Conservation (phyloP, 1,284 basidiomycete species). For the Rhodotorula sp. region DNA sequence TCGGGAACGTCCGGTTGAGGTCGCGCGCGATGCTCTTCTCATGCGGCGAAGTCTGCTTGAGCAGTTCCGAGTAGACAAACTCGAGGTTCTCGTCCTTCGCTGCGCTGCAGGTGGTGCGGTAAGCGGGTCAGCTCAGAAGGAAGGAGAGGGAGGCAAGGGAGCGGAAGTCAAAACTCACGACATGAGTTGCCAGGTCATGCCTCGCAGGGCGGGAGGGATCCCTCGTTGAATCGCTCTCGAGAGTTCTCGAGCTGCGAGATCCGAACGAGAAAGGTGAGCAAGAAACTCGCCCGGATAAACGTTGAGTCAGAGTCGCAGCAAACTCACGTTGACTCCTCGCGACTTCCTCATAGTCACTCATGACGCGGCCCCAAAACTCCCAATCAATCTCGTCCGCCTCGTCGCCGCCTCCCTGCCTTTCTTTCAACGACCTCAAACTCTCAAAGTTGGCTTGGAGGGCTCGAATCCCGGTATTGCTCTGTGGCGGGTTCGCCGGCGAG, state of each 20-base stretch:
- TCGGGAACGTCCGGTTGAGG: conserved; percentile 93
- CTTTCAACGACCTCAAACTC: neutral
- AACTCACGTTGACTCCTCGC: conserved; percentile 62
- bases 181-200: conserved; percentile 99
- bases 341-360: conserved; percentile 86
- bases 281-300: no score
- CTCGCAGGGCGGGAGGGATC: conserved; percentile 78
- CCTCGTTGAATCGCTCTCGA: conserved; percentile 88
- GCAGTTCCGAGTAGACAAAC: conserved; percentile 72
- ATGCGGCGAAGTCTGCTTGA: conserved; percentile 80
- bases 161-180: conserved; percentile 48
- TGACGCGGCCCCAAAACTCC: conserved; percentile 92
- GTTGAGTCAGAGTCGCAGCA: no score
- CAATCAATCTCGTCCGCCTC: conserved; percentile 28
- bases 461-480: neutral
- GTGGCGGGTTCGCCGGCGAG: neutral
- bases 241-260: conserved; percentile 62
- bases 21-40: conserved; percentile 93
- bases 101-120: conserved; percentile 57
- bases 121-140: conserved; percentile 17
- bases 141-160: neutral
- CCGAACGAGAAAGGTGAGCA: neutral
- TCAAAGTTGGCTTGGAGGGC: conserved; percentile 7
- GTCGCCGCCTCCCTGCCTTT: conserved; percentile 1
- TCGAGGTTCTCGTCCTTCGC: conserved; percentile 88